phyloP scores from a whole-genome alignment of 208 protist genomes.

The Endotrypanum monterogeii region DNA sequence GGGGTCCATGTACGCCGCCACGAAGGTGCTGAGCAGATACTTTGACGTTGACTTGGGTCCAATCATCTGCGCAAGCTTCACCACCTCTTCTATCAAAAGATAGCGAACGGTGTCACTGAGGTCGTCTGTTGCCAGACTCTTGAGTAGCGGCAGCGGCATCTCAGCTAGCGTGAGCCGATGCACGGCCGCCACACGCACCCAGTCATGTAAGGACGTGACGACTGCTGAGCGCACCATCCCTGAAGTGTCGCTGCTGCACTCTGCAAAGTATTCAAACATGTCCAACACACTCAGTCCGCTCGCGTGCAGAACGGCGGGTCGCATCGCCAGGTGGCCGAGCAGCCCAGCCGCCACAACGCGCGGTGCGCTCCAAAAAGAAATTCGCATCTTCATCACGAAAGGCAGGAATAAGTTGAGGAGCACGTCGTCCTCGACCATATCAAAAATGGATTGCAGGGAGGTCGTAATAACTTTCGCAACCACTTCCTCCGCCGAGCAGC shows the following conservation, averaged over 20 bases:
- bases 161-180: conserved; percentile 52
- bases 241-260: conserved; percentile 54
- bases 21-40: conserved; percentile 55
- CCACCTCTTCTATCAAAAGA: conserved; percentile 52
- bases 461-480: conserved; percentile 45
- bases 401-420: conserved; percentile 54
- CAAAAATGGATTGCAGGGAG: conserved; percentile 43
- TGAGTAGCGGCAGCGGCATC: conserved; percentile 67
- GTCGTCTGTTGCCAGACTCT: conserved; percentile 59
- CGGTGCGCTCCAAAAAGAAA: conserved; percentile 70
- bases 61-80: conserved; percentile 49
- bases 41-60: conserved; percentile 50
- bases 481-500: conserved; percentile 53
- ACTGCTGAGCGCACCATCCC: conserved; percentile 61
- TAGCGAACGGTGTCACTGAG: conserved; percentile 77
- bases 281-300: conserved; percentile 50
- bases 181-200: conserved; percentile 56
- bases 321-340: conserved; percentile 53
- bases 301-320: conserved; percentile 42
- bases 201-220: conserved; percentile 55
- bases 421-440: conserved; percentile 43
- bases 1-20: conserved; percentile 45
- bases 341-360: conserved; percentile 67
- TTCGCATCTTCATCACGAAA: conserved; percentile 60
- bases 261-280: conserved; percentile 69